Base-by-base conservation (phyloP, 2,329 filamentous ascomycete genomes). In the Aspergillus sp. region DNA sequence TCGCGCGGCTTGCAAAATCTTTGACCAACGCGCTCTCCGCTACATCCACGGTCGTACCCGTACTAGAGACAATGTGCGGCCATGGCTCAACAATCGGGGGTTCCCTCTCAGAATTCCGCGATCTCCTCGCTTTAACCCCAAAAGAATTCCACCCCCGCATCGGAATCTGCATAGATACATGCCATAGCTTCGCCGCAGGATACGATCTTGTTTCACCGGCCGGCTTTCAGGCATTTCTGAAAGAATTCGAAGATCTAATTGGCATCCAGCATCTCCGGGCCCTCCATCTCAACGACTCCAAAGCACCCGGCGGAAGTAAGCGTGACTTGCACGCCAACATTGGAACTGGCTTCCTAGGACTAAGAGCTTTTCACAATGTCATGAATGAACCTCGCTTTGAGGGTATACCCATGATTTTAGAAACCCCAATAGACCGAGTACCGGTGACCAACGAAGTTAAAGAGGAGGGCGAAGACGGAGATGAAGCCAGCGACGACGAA, bases 241-340 rank as follows among this genome's bases (percentile, higher is more conserved):
- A 83, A 34, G 81, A 88, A 33, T 96, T 99, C 66, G 89, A 96
- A 64, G 72, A 84, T 9, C 79, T 89, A 5, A 89, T 99, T 9
- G 95, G 95, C 1, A 74, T 89, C 30, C 77, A 85, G 53, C 96
- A 96, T 67, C 83, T 99, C 7, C 87, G 86, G 60, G 95, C 95
- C 0, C 80, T 98, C 56, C 95, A 99, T 73, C 66, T 99, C 42
- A 99, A 99, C 73, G 95, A 99, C 76, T 96, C 90, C 77, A 99
- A 98, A 76, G 91, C 93, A 0, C 93, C 95, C 0, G 80, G 96
- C 30, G 81, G 77, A 42, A 95, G 91, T 37, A 85, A 91, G 64
- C 86, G 93, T 41, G 95, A 99, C 72, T 78, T 98, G 2, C 95
- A 99, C 75, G 92, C 93, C 63, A 98, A 97, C 71, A 98, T 99